Conservation (phyloP, 345 rosid species). For the Linum trigynum region DNA sequence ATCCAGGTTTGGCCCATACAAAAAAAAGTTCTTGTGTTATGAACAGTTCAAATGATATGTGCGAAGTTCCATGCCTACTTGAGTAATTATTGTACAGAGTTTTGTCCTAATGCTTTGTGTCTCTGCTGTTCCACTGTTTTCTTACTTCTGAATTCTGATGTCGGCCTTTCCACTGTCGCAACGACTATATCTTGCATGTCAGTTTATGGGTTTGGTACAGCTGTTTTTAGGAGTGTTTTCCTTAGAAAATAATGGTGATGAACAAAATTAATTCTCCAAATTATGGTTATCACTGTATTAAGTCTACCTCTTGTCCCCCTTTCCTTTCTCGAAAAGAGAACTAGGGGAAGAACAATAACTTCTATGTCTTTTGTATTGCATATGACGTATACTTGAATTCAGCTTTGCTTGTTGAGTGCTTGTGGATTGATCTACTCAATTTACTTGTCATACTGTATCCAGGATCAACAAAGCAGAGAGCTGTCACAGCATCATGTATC, state of each 20-base stretch:
- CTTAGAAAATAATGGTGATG: neutral
- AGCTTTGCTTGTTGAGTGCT: neutral
- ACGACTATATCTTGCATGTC: too few species aligned
- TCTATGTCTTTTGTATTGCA: neutral
- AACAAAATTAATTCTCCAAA: neutral
- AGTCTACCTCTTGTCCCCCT: neutral
- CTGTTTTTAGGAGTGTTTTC: neutral
- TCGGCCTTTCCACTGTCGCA: too few species aligned
- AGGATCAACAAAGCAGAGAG: conserved; percentile 99
- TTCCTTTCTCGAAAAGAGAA: neutral
- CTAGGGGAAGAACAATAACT: neutral
- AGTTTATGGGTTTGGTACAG: neutral
- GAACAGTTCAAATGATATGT: neutral
- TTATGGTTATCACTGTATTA: neutral
- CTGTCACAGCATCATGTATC: conserved; percentile 86
- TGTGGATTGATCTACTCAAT: neutral
- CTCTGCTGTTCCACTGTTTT: neutral
- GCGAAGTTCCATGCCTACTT: neutral
- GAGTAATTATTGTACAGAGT: neutral
- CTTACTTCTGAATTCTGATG: neutral
- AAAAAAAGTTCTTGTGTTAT: too few species aligned
- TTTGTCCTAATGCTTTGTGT: neutral
- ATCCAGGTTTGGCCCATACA: conserved; percentile 46
- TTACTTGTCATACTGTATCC: conserved; percentile 10
- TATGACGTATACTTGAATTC: neutral